These are phyloP conservation scores for Fusarium ramigenum DNA, from an alignment of 2,329 filamentous ascomycete species.

Conservation along the genomic window DNA sequence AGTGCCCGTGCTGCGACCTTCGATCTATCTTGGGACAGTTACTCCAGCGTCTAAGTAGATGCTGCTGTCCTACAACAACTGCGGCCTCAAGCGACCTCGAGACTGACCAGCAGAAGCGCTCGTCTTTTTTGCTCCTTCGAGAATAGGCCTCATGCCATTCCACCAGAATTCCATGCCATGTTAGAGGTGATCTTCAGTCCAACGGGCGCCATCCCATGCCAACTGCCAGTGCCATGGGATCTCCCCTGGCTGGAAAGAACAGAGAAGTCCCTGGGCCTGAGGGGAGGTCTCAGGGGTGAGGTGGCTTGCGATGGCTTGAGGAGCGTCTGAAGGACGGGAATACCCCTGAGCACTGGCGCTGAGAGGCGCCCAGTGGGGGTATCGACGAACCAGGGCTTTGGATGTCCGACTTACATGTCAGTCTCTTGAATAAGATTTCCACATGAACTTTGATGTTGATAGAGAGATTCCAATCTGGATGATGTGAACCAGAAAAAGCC, in stretches of 20 bases:
- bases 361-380: slow-evolving; percentile 43
- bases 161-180: slow-evolving; percentile 38
- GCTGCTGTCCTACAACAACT: slow-evolving; percentile 12
- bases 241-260: slow-evolving; percentile 23
- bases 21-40: slow-evolving; percentile 11
- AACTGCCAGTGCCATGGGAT: slow-evolving; percentile 33
- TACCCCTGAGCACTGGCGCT: slow-evolving; percentile 41
- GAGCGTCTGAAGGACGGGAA: slow-evolving; percentile 32
- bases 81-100: slow-evolving; percentile 34
- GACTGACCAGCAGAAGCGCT: slow-evolving; percentile 33
- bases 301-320: slow-evolving; percentile 25
- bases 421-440: slow-evolving; percentile 16
- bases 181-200: slow-evolving; percentile 33
- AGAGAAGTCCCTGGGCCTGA: slow-evolving; percentile 19
- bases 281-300: slow-evolving; percentile 13
- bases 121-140: neutral
- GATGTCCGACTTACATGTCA: slow-evolving; percentile 32
- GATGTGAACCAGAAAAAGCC: neutral
- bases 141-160: slow-evolving; percentile 32
- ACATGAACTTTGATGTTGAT: slow-evolving; percentile 3
- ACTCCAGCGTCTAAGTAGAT: slow-evolving; percentile 29
- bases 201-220: slow-evolving; percentile 32
- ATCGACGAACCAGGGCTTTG: slow-evolving; percentile 20
- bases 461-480: neutral
- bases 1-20: slow-evolving; percentile 12